Base-by-base conservation (phyloP, 2,329 filamentous ascomycete species). In the Teratosphaeria zuluensis region DNA sequence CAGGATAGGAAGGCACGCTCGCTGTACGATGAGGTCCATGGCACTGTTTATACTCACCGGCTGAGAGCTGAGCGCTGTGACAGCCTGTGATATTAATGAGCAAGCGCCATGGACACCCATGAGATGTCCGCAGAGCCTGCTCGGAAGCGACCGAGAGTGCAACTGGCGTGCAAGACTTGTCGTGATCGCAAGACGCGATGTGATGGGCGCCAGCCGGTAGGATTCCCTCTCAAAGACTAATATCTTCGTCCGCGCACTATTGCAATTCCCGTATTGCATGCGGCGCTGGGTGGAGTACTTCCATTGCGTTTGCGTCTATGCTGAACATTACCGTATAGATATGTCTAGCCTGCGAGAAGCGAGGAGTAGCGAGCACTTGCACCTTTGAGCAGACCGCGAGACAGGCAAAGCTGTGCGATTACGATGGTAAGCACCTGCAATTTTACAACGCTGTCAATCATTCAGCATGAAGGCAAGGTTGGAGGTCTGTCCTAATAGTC, bases 121-220 rank as follows among this genome's bases (percentile, higher is more conserved):
- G 6, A 19, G 16, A 21, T 8, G 16, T 21, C n/a, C 19, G 19
- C 42, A 48, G 42, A 48, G 42, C 42, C n/a, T 48, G 51, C 19
- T 9, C 21, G 51, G 12, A 53, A 53, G 12, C 51, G 51, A 14
- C 51, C 51, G 31, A 30, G 51, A 16, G 31, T 53, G 4, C 51
- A 53, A 33, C 51, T 53, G 12, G 63, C 63, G 33, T 65, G 63
- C 55, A 62, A 62, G 19, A 62, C 64, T 16, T 67, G 65, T 59
- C 61, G 63, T 30, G 63, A 64, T 14, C 62, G 65, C 9, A 67
- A 67, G 58, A 67, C 65, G 51, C 63, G 65, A 16, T 67, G 64
- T 55, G 65, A 65, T 56, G 64, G 64, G 2, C 56, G 60, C 11
- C 61, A 65, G 57, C 64, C 65, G 31, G 42, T 48, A 48, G 21